Percentiles rank a stretch among this genome's conserved stretches.
These are phyloP conservation scores for Pythium aquatile DNA, from an alignment of 352 stramenopile genomes.

Conservation along the genomic window DNA sequence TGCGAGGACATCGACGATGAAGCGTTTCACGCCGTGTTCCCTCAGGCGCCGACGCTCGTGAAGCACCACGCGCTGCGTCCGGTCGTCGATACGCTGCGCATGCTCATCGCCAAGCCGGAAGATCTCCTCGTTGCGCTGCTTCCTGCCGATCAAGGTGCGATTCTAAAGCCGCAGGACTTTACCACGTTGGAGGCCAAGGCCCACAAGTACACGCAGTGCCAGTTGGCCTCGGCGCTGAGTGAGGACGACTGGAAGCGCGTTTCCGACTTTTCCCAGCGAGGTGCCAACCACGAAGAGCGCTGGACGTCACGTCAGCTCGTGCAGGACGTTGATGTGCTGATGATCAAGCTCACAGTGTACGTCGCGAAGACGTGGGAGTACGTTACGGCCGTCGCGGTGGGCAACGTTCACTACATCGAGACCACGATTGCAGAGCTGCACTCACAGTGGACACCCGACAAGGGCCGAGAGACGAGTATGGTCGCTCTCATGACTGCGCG, in stretches of 20 bases:
- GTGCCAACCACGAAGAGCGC: slow-evolving; percentile 5
- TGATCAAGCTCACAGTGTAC: slow-evolving; percentile 56
- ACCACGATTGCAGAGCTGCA: slow-evolving; percentile 26
- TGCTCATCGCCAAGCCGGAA: slow-evolving; percentile 44
- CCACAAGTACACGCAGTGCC: slow-evolving; percentile 32
- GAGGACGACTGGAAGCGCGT: slow-evolving; percentile 33
- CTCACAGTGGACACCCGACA: slow-evolving; percentile 8
- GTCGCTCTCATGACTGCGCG: neutral
- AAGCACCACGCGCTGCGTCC: slow-evolving; percentile 35
- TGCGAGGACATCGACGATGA: slow-evolving; percentile 8
- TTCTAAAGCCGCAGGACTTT: slow-evolving; percentile 20
- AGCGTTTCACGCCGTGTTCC: slow-evolving; percentile 26
- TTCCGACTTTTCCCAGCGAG: slow-evolving; percentile 18
- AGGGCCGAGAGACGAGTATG: neutral
- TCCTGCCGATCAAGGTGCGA: neutral
- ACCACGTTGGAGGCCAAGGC: slow-evolving; percentile 35
- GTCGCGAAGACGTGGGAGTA: slow-evolving; percentile 61
- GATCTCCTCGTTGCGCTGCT: slow-evolving; percentile 50
- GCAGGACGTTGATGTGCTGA: slow-evolving; percentile 38
- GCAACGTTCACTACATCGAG: slow-evolving; percentile 38
- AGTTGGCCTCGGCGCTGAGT: slow-evolving; percentile 30
- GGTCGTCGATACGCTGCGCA: slow-evolving; percentile 45
- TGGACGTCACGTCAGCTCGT: slow-evolving; percentile 20
- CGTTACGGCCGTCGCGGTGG: slow-evolving; percentile 40
- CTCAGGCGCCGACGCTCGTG: slow-evolving; percentile 18